Conservation (phyloP, 2,329 filamentous ascomycete species). For the Diaporthe longicolla region DNA sequence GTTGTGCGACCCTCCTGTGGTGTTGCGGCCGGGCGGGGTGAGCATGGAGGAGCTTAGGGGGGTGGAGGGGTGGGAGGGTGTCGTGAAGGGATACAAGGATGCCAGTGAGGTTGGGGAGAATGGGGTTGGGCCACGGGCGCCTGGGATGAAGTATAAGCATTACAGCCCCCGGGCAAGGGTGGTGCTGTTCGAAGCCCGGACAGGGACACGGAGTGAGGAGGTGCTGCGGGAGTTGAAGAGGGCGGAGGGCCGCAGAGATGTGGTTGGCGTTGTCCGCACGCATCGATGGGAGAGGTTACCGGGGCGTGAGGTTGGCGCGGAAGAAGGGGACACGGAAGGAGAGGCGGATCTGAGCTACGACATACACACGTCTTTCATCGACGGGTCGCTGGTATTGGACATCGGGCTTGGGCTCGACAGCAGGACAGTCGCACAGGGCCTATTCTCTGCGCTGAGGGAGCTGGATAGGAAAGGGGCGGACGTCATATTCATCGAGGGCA, state of each 20-base stretch:
- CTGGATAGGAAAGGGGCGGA: slow-evolving; percentile 85
- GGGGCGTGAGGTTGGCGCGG: slow-evolving; percentile 52
- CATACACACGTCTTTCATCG: slow-evolving; percentile 52
- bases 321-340: slow-evolving; percentile 46
- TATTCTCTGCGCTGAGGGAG: slow-evolving; percentile 90
- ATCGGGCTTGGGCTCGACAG: slow-evolving; percentile 80
- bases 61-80: slow-evolving; percentile 85
- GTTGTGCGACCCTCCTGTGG: slow-evolving; percentile 80
- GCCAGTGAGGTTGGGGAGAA: slow-evolving; percentile 70
- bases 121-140: slow-evolving; percentile 78
- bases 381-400: slow-evolving; percentile 70
- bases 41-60: slow-evolving; percentile 82
- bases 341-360: slow-evolving; percentile 54
- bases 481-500: slow-evolving; percentile 91
- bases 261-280: slow-evolving; percentile 70
- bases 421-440: slow-evolving; percentile 82
- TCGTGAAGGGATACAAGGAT: slow-evolving; percentile 84
- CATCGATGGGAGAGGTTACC: slow-evolving; percentile 64
- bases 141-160: slow-evolving; percentile 99
- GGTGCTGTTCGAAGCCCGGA: slow-evolving; percentile 79
- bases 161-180: slow-evolving; percentile 94
- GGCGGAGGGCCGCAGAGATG: slow-evolving; percentile 46
- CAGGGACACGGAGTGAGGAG: slow-evolving; percentile 53
- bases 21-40: slow-evolving; percentile 89
- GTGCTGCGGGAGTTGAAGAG: slow-evolving; percentile 53